Base-by-base conservation (phyloP, 1,284 basidiomycete species). In the Papiliotrema terrestris region DNA sequence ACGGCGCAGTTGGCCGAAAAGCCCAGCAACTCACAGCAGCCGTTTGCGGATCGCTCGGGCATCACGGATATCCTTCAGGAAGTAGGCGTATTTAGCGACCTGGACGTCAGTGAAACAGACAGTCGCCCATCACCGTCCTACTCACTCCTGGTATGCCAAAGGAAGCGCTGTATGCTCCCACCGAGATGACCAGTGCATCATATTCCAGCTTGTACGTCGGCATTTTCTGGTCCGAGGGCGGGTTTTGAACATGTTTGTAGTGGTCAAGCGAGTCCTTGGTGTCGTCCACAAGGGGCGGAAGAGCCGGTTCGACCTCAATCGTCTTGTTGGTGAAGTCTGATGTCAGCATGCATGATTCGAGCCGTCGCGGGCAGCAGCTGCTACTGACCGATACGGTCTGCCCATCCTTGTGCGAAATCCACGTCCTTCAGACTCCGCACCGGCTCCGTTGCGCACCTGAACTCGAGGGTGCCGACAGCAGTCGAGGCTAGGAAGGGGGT, bases 161-260 rank as follows among this genome's bases (percentile, higher is more conserved):
- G 0, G 77, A 92, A 66, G 91, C 89, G 1, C 83, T 85, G 73
- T 93, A 92, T 50, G 86, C 85, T 0, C 91, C 91, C 1, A 91
- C 88, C 2, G 88, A 84, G 51, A 94, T 84, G 45, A 94, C 83
- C 6, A 95, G 81, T 71, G 88, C 89, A 75, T 94, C 90, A 67
- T 87, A 91, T 49, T 74, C 74, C 56, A 91, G 49, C 14, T 79
- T 76, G 67, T 87, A 85, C n/a, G 59, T 52, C 29, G 54, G 59
- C 51, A 51, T 60, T 37, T 64, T 53, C 36, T 39, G 35, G 19
- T 36, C 26, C 23, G 49, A 35, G 5, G 61, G 60, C 13, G 52
- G 52, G 39, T 57, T 58, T 41, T 61, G 56, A 19, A 48, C 14
- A 50, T 46, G 35, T n/a, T 49, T 45, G 35, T 49, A 46, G 17